Conservation (phyloP, 495 filamentous ascomycete genomes). For the Aspergillus wentii region DNA sequence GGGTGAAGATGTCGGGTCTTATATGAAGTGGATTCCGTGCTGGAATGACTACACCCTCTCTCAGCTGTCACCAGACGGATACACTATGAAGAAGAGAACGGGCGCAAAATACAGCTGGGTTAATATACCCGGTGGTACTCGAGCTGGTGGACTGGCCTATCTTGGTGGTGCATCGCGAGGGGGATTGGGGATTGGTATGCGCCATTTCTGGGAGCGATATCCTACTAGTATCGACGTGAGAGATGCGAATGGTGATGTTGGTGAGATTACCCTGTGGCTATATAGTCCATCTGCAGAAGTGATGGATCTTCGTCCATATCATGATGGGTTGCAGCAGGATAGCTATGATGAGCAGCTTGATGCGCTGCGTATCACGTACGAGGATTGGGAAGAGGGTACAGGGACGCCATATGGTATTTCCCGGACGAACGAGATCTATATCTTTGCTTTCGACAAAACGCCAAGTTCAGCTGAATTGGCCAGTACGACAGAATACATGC, state of each 20-base stretch:
- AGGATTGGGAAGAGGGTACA: conserved; percentile 45
- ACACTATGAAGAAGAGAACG: conserved; percentile 45
- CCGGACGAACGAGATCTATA: conserved; percentile 40
- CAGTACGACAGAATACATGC: conserved; percentile 21
- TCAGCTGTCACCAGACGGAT: conserved; percentile 46
- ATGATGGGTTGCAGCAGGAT: conserved; percentile 42
- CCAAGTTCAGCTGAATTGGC: conserved; percentile 29
- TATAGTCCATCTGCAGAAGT: conserved; percentile 44
- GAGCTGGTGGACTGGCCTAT: conserved; percentile 41
- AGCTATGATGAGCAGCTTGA: conserved; percentile 43
- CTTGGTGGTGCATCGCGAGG: conserved; percentile 39
- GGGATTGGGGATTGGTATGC: conserved; percentile 41
- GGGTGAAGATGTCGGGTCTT: conserved; percentile 27
- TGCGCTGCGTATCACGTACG: conserved; percentile 50
- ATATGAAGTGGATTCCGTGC: conserved; percentile 37
- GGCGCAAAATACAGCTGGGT: conserved; percentile 44
- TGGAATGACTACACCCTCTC: conserved; percentile 44
- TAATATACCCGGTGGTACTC: conserved; percentile 40
- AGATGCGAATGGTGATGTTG: conserved; percentile 29
- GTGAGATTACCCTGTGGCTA: conserved; percentile 42
- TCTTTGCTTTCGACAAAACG: conserved; percentile 35
- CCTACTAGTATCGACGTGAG: conserved; percentile 42
- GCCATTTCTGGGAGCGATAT: conserved; percentile 49
- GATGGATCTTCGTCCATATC: conserved; percentile 43
- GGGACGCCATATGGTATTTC: conserved; percentile 44